phyloP scores from a whole-genome alignment of 2,329 filamentous ascomycete genomes.

The Monilinia vaccinii-corymbosi region DNA sequence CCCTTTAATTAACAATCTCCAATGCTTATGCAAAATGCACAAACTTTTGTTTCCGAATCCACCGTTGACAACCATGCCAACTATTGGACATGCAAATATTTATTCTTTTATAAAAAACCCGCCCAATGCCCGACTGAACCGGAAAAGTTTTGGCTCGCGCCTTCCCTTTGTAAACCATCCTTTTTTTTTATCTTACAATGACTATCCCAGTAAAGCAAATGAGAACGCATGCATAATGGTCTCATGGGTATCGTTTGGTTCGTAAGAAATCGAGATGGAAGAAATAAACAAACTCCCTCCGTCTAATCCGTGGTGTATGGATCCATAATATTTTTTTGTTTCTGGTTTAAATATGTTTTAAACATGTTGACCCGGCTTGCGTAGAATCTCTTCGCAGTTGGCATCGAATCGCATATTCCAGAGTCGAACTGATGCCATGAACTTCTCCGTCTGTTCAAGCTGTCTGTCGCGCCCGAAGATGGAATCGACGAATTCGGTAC shows the following conservation, averaged over 20 bases:
- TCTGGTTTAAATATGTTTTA: not conserved
- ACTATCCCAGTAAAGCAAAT: constrained; percentile 7
- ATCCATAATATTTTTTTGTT: constrained; percentile 4
- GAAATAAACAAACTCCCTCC: constrained; percentile 14
- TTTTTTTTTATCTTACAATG: constrained; percentile 12
- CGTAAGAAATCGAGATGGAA: constrained; percentile 10
- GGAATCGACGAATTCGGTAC: constrained; percentile 90
- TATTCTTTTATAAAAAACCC: constrained; percentile 1
- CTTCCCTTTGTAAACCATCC: constrained; percentile 9
- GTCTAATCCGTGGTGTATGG: constrained; percentile 6
- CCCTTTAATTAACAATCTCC: constrained; percentile 6
- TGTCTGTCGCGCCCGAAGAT: constrained; percentile 90
- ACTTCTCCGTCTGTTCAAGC: constrained; percentile 79
- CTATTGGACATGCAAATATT: constrained; percentile 8
- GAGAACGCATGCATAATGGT: constrained; percentile 8
- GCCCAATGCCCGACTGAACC: constrained; percentile 12
- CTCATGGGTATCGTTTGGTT: constrained; percentile 11
- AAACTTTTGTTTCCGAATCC: constrained; percentile 10
- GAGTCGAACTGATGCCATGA: constrained; percentile 57
- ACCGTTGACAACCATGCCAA: not conserved
- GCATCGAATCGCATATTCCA: constrained; percentile 94
- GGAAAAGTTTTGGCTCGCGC: constrained; percentile 11
- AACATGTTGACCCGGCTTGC: constrained; percentile 37
- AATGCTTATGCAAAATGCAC: constrained; percentile 2
- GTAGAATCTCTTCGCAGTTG: constrained; percentile 86